Evolutionary conservation across 129 eudicot genomes (phyloP).

Genomic region (Cynara cardunculus): DNA sequence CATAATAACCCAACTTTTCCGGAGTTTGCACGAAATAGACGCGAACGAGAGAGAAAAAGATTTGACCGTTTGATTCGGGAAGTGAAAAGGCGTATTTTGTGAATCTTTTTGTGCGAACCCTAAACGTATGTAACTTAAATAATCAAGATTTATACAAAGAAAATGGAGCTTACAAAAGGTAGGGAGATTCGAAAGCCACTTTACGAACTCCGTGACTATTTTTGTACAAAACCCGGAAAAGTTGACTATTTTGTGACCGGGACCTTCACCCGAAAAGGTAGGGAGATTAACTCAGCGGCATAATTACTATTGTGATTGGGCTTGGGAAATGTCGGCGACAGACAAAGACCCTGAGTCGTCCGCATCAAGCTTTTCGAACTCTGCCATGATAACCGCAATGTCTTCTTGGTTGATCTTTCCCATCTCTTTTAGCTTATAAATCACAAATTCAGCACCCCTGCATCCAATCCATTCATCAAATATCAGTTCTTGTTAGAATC

Average conservation of each 20-base stretch:
- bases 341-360: constrained; percentile 94
- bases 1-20: not conserved
- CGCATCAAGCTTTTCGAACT: constrained; percentile 68
- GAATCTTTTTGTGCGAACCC: not conserved
- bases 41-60: not conserved
- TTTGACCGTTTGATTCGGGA: not conserved
- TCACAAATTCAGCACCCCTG: constrained; percentile 81
- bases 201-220: not conserved
- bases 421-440: constrained; percentile 91
- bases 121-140: not conserved
- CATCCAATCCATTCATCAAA: not conserved
- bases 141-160: not conserved
- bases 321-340: constrained; percentile 51
- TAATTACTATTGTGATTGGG: constrained; percentile 42
- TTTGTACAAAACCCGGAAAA: not conserved
- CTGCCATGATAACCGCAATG: constrained; percentile 46
- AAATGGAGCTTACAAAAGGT: not conserved
- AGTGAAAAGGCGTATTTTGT: not conserved
- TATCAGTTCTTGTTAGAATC: not conserved
- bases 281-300: not conserved
- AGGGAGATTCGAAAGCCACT: not conserved
- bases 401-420: constrained; percentile 87
- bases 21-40: not conserved
- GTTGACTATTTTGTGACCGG: not conserved
- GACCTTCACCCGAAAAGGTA: not conserved